These are phyloP conservation scores for Daldinia concentrica DNA, from an alignment of 495 filamentous ascomycete species.

Conservation along the genomic window DNA sequence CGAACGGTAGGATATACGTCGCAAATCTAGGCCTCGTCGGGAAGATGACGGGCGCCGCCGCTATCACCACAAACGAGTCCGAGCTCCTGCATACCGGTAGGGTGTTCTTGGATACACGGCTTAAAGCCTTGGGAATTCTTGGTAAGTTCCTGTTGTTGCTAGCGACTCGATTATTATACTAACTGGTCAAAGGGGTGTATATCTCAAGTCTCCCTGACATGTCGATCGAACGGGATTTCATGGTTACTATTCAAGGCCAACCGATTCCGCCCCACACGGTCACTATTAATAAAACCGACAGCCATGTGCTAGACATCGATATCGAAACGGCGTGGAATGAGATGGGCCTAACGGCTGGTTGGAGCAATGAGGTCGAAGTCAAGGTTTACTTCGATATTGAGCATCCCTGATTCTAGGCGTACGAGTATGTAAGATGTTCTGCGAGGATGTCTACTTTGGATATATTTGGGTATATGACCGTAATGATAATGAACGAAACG, in stretches of 20 bases:
- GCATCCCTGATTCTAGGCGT: slow-evolving; percentile 26
- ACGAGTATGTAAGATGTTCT: neutral
- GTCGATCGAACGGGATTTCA: slow-evolving; percentile 71
- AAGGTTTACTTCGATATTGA: slow-evolving; percentile 65
- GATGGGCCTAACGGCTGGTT: slow-evolving; percentile 73
- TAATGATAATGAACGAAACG: slow-evolving; percentile 21
- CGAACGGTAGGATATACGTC: slow-evolving; percentile 52
- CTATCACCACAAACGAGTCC: slow-evolving; percentile 68
- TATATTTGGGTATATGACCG: slow-evolving; percentile 1
- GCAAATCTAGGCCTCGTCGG: slow-evolving; percentile 83
- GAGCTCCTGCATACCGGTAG: slow-evolving; percentile 65
- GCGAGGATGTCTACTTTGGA: neutral
- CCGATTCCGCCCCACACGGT: slow-evolving; percentile 75
- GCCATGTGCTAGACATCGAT: slow-evolving; percentile 78
- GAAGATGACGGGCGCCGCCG: slow-evolving; percentile 91
- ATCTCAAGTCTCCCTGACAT: slow-evolving; percentile 71
- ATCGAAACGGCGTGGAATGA: slow-evolving; percentile 80
- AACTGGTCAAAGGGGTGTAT: slow-evolving; percentile 64
- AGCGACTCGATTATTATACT: neutral
- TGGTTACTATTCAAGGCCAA: slow-evolving; percentile 77
- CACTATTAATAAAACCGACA: slow-evolving; percentile 59
- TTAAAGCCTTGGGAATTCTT: slow-evolving; percentile 85
- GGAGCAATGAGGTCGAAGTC: slow-evolving; percentile 85
- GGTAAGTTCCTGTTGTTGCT: slow-evolving; percentile 58
- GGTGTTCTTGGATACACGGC: slow-evolving; percentile 67